phyloP scores from a whole-genome alignment of 1,139 yeast genomes.

The Blastobotrys apis region DNA sequence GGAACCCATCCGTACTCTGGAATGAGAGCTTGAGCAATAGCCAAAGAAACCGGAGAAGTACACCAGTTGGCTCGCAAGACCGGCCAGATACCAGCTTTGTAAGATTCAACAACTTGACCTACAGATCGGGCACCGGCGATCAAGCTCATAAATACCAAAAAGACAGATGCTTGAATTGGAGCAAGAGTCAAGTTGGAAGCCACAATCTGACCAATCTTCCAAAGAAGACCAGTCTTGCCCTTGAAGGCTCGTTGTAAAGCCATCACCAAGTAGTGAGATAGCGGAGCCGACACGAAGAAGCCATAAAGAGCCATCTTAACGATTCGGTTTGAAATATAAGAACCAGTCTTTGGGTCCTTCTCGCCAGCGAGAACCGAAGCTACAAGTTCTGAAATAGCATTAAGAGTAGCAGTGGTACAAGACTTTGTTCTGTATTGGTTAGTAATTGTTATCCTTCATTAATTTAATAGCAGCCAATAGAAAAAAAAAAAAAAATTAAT shows the following conservation, averaged over 20 bases:
- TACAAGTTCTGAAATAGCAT: slow-evolving; percentile 35
- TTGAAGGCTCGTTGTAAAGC: slow-evolving; percentile 36
- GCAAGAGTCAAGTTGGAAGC: slow-evolving; percentile 60
- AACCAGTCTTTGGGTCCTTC: slow-evolving; percentile 35
- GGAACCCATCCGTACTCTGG: slow-evolving; percentile 81
- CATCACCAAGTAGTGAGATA: slow-evolving; percentile 51
- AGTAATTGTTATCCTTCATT: slow-evolving; percentile 13
- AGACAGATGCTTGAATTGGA: slow-evolving; percentile 56
- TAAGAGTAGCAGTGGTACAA: slow-evolving; percentile 37
- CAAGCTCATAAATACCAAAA: slow-evolving; percentile 46
- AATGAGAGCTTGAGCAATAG: slow-evolving; percentile 69
- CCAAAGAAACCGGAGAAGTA: slow-evolving; percentile 58
- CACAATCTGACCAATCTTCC: slow-evolving; percentile 54
- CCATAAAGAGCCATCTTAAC: slow-evolving; percentile 72
- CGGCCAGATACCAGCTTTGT: slow-evolving; percentile 49
- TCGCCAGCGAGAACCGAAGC: slow-evolving; percentile 39
- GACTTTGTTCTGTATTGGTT: slow-evolving; percentile 32
- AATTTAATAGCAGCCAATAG: background rate
- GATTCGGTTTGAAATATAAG: slow-evolving; percentile 43
- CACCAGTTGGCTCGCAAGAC: slow-evolving; percentile 63
- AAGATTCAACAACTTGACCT: slow-evolving; percentile 37
- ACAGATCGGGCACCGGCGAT: slow-evolving; percentile 38
- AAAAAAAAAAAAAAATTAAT: background rate
- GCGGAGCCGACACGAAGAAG: slow-evolving; percentile 63
- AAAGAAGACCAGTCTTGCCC: slow-evolving; percentile 29